Evolutionary conservation across 371 early-diverging fungal genomes (phyloP).

Genomic region (Zychaea mexicana): DNA sequence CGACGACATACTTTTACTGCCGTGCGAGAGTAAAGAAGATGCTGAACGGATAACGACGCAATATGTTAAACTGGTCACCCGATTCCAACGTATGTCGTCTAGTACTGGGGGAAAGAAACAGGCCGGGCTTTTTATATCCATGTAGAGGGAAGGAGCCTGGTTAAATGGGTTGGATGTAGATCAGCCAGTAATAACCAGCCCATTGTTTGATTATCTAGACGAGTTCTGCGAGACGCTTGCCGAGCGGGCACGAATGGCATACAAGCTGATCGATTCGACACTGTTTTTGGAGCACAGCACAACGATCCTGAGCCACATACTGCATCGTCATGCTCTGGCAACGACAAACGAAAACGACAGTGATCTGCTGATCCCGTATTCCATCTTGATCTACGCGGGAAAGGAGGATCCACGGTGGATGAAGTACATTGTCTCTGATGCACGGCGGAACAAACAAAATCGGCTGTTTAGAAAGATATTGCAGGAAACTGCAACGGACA

Average conservation of each 20-base stretch:
- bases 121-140: neutral
- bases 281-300: constrained; percentile 64
- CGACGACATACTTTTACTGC: constrained; percentile 46
- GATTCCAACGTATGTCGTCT: constrained; percentile 35
- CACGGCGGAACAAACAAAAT: constrained; percentile 37
- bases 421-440: constrained; percentile 37
- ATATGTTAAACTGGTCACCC: constrained; percentile 43
- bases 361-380: constrained; percentile 50
- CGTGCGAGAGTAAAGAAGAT: constrained; percentile 34
- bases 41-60: constrained; percentile 37
- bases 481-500: constrained; percentile 41
- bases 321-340: constrained; percentile 49
- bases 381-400: constrained; percentile 50
- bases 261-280: constrained; percentile 67
- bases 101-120: no score
- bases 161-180: no score
- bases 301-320: constrained; percentile 55
- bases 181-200: no score
- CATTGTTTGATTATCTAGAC: constrained; percentile 31
- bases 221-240: constrained; percentile 50
- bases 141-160: constrained; percentile 1
- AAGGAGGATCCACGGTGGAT: constrained; percentile 37
- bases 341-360: constrained; percentile 13
- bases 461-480: constrained; percentile 54
- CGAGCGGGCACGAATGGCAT: constrained; percentile 60